Conservation (phyloP, 1,284 basidiomycete species). For the Ustilago hordei region DNA sequence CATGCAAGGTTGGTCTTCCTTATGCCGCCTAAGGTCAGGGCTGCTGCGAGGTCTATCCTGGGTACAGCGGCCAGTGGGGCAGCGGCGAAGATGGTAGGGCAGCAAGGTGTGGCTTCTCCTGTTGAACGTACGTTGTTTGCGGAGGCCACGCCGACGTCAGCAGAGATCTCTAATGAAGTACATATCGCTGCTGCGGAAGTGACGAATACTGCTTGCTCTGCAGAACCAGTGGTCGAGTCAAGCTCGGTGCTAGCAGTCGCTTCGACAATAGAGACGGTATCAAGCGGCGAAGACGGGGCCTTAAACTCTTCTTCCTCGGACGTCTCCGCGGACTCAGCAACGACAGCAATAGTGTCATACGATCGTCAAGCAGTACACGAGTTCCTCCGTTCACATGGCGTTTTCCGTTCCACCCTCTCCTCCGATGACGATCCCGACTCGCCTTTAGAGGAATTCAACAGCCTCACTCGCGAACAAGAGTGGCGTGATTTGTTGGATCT, state of each 20-base stretch:
- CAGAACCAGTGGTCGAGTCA: conserved; percentile 11
- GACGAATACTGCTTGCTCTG: conserved; percentile 14
- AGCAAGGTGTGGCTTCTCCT: neutral
- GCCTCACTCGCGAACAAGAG: conserved; percentile 20
- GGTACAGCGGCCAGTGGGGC: conserved; percentile 13
- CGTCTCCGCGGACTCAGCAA: neutral
- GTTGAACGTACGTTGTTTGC: conserved; percentile 22
- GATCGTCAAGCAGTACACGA: conserved; percentile 44
- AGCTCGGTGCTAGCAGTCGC: neutral
- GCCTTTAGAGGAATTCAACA: conserved; percentile 10
- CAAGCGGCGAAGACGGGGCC: neutral
- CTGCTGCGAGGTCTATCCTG: conserved; percentile 34
- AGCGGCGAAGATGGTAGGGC: conserved; percentile 3
- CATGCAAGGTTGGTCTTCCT: conserved; percentile 58
- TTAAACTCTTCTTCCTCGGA: neutral
- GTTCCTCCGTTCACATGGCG: conserved; percentile 35
- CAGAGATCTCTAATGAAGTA: neutral
- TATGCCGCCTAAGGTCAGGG: conserved; percentile 53
- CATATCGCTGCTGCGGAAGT: neutral
- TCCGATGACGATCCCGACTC: neutral
- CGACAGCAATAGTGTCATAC: conserved; percentile 9
- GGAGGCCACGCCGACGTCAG: neutral
- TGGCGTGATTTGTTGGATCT: conserved; percentile 50
- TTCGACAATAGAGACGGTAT: neutral
- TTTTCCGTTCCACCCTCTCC: conserved; percentile 25